Evolutionary conservation across 2,329 filamentous ascomycete species (phyloP), one percentile per base, ranked within the genome.

Genomic region (Botryotinia convoluta): DNA sequence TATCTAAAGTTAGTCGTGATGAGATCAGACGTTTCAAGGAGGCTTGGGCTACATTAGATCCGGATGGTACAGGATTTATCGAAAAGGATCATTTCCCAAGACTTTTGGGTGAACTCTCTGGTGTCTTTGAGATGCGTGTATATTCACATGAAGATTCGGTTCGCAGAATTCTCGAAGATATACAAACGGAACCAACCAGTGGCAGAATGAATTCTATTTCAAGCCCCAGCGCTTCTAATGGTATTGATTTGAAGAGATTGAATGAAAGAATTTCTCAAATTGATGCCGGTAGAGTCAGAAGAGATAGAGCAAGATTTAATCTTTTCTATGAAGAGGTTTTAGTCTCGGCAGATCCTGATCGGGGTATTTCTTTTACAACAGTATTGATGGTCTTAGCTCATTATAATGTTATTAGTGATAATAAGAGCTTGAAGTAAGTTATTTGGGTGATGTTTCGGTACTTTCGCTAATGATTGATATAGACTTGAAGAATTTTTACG

Each of bases 351-450:
- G 95, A 99, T 81, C 92, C 92, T 1, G 93, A 97, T 79, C 89
- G 89, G 75, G 96, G 96, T 65, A 97, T 99, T 74, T 92, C 93
- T 0, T 99, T 99, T 82, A 96, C 94, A 4, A 91, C 92, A 10
- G 92, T 98, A 35, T 86, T 99, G 69, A 96, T 99, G 92, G 97
- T 97, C 74, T 86, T 99, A 73, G 95, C 97, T 48, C 96, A 99
- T 83, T 97, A 99, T 86, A 99, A 98, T 80, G 94, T 99, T 80
- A 99, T 99, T 81, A 97, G 92, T 77, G 96, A 99, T 83, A 98
- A 92, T 85, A 98, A 98, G 86, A 97, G 94, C 82, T 85, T 99
- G 80, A 91, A 88, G 91, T 93, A 84, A 81, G 85, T 82, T 63
- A 62, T 39, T 48, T 32, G 22, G 20, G 7, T 67, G 72, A 68